These are phyloP conservation scores for Alternaria tenuissima DNA, from an alignment of 2,329 filamentous ascomycete species.

Conservation along the genomic window DNA sequence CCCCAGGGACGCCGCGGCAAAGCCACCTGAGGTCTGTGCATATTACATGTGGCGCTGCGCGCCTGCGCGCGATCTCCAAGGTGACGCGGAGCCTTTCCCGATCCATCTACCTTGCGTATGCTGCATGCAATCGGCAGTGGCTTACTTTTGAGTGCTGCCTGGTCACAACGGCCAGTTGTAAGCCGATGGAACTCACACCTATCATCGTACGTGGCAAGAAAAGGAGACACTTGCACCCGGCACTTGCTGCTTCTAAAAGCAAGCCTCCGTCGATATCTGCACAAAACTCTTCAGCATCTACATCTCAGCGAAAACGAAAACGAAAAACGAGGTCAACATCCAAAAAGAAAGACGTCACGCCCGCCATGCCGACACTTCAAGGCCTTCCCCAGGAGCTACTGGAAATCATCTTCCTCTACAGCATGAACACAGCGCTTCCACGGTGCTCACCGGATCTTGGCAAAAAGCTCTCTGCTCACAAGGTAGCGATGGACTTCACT, in stretches of 20 bases:
- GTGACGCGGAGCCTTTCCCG: conserved; percentile 26
- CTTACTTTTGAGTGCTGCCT: conserved; percentile 37
- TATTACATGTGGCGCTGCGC: conserved; percentile 24
- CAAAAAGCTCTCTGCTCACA: conserved; percentile 41
- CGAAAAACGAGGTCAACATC: conserved; percentile 20
- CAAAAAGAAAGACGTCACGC: conserved; percentile 23
- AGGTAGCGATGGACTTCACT: conserved; percentile 40
- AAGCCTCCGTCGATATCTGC: conserved; percentile 4
- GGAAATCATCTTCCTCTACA: conserved; percentile 48
- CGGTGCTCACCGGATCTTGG: conserved; percentile 41
- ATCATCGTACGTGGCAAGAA: conserved; percentile 46
- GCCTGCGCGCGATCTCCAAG: conserved; percentile 14
- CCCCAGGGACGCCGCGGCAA: conserved; percentile 31
- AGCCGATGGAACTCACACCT: conserved; percentile 45
- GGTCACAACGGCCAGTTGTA: conserved; percentile 21
- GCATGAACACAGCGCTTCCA: conserved; percentile 47
- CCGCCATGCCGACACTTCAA: conserved; percentile 45
- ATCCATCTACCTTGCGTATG: conserved; percentile 22
- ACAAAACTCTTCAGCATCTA: conserved; percentile 11
- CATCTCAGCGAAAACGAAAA: conserved; percentile 17
- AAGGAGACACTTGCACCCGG: conserved; percentile 27
- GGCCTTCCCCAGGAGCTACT: conserved; percentile 47
- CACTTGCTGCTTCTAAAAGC: neutral
- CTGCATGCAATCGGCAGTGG: conserved; percentile 16
- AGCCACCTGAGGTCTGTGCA: conserved; percentile 38